Evolutionary conservation across 164 flowering plant genomes (phyloP).

Genomic region (Chimonanthus praecox): DNA sequence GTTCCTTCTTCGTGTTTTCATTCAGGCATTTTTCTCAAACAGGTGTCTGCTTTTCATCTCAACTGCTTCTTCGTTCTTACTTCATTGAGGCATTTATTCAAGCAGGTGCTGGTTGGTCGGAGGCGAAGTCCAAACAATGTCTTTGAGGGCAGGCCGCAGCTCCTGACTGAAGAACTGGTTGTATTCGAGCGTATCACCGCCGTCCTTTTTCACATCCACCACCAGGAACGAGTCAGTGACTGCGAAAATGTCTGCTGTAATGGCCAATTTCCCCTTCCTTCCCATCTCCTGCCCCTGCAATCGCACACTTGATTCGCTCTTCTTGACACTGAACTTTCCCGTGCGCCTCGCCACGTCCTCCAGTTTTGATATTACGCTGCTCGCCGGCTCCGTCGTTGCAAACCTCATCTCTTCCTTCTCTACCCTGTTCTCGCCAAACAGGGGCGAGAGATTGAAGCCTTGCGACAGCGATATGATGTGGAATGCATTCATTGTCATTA

Average conservation of each 20-base stretch:
- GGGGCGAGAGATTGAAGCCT: slow-evolving; percentile 65
- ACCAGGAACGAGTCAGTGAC: slow-evolving; percentile 31
- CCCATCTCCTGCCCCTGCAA: slow-evolving; percentile 30
- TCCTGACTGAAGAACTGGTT: slow-evolving; percentile 29
- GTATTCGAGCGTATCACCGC: slow-evolving; percentile 41
- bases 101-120: no score
- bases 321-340: slow-evolving; percentile 29
- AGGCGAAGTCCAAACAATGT: slow-evolving; percentile 33
- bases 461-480: slow-evolving; percentile 72
- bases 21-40: no score
- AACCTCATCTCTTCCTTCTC: slow-evolving; percentile 23
- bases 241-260: slow-evolving; percentile 46
- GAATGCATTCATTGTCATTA: slow-evolving; percentile 55
- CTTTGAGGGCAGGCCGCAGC: slow-evolving; percentile 38
- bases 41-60: no score
- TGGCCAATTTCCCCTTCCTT: slow-evolving; percentile 35
- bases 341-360: slow-evolving; percentile 29
- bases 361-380: slow-evolving; percentile 34
- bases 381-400: slow-evolving; percentile 23
- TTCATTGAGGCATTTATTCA: no score
- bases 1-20: no score
- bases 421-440: slow-evolving; percentile 23
- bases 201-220: slow-evolving; percentile 37
- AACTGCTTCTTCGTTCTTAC: no score
- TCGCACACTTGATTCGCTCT: slow-evolving; percentile 29